Conservation (phyloP, 2,329 filamentous ascomycete species). For the Aspergillus felis region DNA sequence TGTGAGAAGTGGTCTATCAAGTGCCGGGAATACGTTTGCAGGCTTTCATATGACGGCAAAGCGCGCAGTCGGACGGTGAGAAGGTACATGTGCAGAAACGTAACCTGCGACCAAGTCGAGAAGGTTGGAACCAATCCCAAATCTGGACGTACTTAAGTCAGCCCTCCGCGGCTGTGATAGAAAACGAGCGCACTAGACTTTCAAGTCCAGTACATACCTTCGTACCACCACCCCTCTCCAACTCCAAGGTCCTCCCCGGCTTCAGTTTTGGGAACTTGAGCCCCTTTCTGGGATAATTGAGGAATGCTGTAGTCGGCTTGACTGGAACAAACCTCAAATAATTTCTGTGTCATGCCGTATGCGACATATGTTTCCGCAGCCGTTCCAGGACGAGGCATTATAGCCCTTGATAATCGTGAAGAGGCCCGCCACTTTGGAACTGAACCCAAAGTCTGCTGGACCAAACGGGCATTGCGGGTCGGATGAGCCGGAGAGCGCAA, state of each 20-base stretch:
- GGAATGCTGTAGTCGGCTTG: constrained; percentile 76
- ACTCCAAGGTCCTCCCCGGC: constrained; percentile 80
- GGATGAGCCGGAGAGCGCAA: not conserved
- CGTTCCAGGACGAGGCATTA: constrained; percentile 33
- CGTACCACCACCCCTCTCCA: constrained; percentile 75
- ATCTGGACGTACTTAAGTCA: constrained; percentile 46
- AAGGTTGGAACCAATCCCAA: constrained; percentile 81
- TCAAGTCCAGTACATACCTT: constrained; percentile 52
- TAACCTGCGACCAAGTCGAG: constrained; percentile 92
- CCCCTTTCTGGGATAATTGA: constrained; percentile 61
- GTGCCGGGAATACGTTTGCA: constrained; percentile 79
- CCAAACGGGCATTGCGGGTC: not conserved
- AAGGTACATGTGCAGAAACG: constrained; percentile 94
- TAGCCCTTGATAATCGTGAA: constrained; percentile 24
- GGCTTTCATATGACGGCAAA: constrained; percentile 62
- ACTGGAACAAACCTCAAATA: constrained; percentile 71
- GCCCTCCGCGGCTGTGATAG: not conserved
- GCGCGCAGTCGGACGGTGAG: constrained; percentile 77
- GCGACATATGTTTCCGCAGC: constrained; percentile 69
- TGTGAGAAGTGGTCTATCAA: constrained; percentile 85
- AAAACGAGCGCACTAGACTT: not conserved
- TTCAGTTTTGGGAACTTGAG: constrained; percentile 64
- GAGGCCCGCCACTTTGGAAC: constrained; percentile 17
- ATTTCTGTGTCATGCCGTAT: constrained; percentile 70
- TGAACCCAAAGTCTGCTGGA: constrained; percentile 1